These are phyloP conservation scores for Physcomitrium patens DNA, from an alignment of 225 moss, liverwort and hornwort species.

Conservation along the genomic window DNA sequence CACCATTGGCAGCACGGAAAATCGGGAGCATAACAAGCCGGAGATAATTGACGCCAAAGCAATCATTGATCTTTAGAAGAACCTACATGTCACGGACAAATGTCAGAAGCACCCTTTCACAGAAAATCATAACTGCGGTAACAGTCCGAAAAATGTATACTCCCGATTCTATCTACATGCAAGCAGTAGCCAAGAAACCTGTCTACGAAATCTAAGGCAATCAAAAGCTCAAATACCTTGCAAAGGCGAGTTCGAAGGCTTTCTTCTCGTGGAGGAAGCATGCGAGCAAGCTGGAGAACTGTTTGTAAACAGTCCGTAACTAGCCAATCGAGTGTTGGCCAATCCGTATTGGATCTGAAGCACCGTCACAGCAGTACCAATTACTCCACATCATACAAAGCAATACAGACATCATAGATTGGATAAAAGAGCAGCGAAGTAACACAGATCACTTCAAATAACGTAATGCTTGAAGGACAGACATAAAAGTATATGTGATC, in stretches of 20 bases:
- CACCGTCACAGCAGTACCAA: slow-evolving; percentile 19
- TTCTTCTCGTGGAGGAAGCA: slow-evolving; percentile 90
- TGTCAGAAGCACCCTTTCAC: not conserved
- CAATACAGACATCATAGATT: slow-evolving; percentile 19
- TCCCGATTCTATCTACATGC: slow-evolving; percentile 17
- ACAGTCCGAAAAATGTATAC: slow-evolving; percentile 6
- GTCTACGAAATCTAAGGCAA: slow-evolving; percentile 10
- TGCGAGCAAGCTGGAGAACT: slow-evolving; percentile 81
- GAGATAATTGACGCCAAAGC: slow-evolving; percentile 79
- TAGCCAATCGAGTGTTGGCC: slow-evolving; percentile 93
- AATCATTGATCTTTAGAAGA: slow-evolving; percentile 67
- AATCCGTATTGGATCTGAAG: slow-evolving; percentile 68
- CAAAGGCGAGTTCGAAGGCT: slow-evolving; percentile 78
- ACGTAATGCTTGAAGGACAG: slow-evolving; percentile 14
- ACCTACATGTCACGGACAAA: slow-evolving; percentile 48
- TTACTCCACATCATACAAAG: not conserved
- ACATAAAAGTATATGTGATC: slow-evolving; percentile 5
- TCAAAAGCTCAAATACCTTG: slow-evolving; percentile 56
- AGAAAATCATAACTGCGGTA: slow-evolving; percentile 5
- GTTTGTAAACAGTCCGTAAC: slow-evolving; percentile 82
- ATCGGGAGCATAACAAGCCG: slow-evolving; percentile 78
- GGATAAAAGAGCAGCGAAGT: slow-evolving; percentile 5
- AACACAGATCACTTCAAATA: not conserved
- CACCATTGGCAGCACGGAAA: slow-evolving; percentile 89
- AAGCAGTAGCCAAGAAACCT: slow-evolving; percentile 19